Base-by-base conservation (phyloP, 1,284 basidiomycete genomes). In the Pyrrhoderma lamaoense region DNA sequence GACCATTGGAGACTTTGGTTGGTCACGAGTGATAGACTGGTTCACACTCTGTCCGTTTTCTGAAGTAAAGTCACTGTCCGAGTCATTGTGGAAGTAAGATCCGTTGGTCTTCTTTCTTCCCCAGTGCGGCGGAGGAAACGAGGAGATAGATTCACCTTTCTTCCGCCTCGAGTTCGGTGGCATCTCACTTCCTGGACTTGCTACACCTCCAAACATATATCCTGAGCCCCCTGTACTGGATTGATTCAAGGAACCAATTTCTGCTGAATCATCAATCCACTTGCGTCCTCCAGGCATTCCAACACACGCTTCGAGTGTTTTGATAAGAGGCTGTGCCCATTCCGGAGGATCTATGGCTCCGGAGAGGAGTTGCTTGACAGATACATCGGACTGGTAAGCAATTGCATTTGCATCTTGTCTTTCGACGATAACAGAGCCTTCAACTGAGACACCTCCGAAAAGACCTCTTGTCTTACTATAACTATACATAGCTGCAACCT, bases 391-490 rank as follows among this genome's bases (percentile, higher is more conserved):
- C 31, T 77, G 74, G 63, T 94, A 95, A 3, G 91, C 90, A 44
- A 85, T 72, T 1, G 79, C 71, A 63, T 94, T 93, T 7, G 90
- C 89, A 64, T 99, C 96, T 63, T 92, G 85, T 22, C 96, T 82
- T 66, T 98, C 95, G 18, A 96, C 77, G 49, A 99, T 93, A 40
- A 97, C 85, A 0, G 89, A 93, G 8, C 95, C 95, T 74, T 98
- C 94, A 34, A 98, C 70, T 8, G 90, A 93, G 14, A 87, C 66
- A 8, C 82, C 87, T 39, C 88, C 92, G 58, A 96, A 96, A 1
- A 97, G 75, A 9, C 95, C 95, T 57, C 90, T 83, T 3, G 93
- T 94, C 67, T 94, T 93, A 3, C 90, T 94, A 67, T 99, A 99
- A 58, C 86, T 90, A 68, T 95, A 93, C 93, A 98, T 97, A 44